Conservation (phyloP, 2,329 filamentous ascomycete genomes). For the Nothomitra cinnamomea region DNA sequence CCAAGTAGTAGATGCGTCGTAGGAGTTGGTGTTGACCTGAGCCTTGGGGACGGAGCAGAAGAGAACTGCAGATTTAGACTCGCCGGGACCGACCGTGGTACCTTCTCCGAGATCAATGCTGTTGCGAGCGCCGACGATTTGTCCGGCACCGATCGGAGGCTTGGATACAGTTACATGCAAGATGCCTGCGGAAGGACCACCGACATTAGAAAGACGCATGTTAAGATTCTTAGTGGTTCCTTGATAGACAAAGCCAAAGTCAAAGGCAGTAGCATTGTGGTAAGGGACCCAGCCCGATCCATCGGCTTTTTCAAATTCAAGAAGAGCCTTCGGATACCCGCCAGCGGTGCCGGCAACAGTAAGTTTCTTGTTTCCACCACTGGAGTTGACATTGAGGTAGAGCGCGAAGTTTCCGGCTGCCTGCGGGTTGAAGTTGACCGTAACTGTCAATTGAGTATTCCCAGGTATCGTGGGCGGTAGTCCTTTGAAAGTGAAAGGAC, state of each 20-base stretch:
- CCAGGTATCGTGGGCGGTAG: constrained; percentile 29
- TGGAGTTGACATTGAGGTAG: constrained; percentile 30
- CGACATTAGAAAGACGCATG: constrained; percentile 16
- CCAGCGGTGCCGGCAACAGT: constrained; percentile 33
- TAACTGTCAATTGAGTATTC: constrained; percentile 24
- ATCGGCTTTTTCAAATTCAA: constrained; percentile 38
- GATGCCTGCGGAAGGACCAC: constrained; percentile 8
- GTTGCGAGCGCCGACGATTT: constrained; percentile 17
- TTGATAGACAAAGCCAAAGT: constrained; percentile 19
- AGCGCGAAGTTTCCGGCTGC: constrained; percentile 30
- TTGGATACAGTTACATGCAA: constrained; percentile 12
- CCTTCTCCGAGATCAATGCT: constrained; percentile 15
- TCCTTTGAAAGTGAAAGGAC: constrained; percentile 31
- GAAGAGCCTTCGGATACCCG: constrained; percentile 29
- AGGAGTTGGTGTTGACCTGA: constrained; percentile 15
- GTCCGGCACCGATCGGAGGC: constrained; percentile 27
- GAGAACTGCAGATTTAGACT: constrained; percentile 16
- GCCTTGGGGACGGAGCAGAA: constrained; percentile 14
- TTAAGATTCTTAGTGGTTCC: constrained; percentile 20
- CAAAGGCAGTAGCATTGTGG: constrained; percentile 26
- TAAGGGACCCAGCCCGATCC: constrained; percentile 34
- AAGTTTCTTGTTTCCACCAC: constrained; percentile 34
- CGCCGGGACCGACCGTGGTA: constrained; percentile 13
- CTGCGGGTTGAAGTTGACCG: constrained; percentile 31
- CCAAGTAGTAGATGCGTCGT: constrained; percentile 17